phyloP scores from a whole-genome alignment of 352 stramenopile species.

The Blastocystis sp. region DNA sequence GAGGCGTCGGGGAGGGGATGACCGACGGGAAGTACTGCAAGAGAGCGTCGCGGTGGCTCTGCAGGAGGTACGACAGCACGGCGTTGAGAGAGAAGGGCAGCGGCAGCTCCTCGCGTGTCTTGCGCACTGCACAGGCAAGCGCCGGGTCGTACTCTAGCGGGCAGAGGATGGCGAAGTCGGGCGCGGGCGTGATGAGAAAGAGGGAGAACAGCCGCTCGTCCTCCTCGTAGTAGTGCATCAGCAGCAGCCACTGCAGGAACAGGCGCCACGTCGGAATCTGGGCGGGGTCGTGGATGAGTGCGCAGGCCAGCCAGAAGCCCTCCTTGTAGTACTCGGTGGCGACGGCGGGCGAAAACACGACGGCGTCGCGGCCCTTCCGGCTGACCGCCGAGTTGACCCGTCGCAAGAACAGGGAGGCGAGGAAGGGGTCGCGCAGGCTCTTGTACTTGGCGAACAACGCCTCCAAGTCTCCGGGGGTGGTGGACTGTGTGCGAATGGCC shows the following conservation, averaged over 20 bases:
- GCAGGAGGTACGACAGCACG: not conserved
- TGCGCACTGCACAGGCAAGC: not conserved
- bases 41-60: not conserved
- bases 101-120: not conserved
- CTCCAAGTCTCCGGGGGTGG: not conserved
- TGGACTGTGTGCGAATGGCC: not conserved
- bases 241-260: conserved; percentile 31
- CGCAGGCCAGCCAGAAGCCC: not conserved
- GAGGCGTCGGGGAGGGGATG: not conserved
- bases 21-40: not conserved
- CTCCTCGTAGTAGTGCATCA: conserved; percentile 2
- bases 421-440: not conserved
- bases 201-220: not conserved
- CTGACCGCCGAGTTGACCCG: not conserved
- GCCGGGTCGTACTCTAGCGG: not conserved
- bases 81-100: not conserved
- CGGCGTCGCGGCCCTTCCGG: not conserved
- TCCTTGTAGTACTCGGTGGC: not conserved
- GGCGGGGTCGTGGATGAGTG: not conserved
- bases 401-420: not conserved
- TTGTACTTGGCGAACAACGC: not conserved
- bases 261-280: not conserved
- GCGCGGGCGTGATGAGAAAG: not conserved
- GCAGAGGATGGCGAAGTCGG: not conserved
- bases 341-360: not conserved